Base-by-base conservation (phyloP, 768 basidiomycete species). In the Lepiota venenata region DNA sequence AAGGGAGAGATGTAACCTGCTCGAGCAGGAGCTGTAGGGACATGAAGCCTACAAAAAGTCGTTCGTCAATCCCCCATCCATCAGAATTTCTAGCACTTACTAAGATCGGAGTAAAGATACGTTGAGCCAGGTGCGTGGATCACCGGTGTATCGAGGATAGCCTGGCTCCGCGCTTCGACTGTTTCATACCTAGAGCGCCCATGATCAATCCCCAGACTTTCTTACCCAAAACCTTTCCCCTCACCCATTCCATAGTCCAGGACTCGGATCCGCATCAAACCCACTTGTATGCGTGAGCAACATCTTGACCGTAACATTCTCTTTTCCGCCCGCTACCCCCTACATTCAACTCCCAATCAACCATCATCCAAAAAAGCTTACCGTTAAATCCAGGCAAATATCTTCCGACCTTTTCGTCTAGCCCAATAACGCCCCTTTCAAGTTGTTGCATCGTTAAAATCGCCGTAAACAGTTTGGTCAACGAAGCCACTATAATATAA, bases 231-330 rank as follows among this genome's bases (percentile, higher is more conserved):
- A 9, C 3, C 20, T 14, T n/a, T n/a, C 14, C 8, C 49, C 61
- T 29, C 27, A 64, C 66, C 66, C 64, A 29, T 56, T 53, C 62
- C 62, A 63, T 8, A 67, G 57, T 16, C 58, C 63, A 16, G 66
- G 66, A 37, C 54, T 52, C 21, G 66, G 66, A 54, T 66, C 66
- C 10, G 63, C 60, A 36, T 63, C 63, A 44, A 67, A 67, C 3
- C 66, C 66, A 42, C 64, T 64, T 2, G 64, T 67, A 43, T 67
- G 66, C 15, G 66, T 67, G 9, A 67, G 42, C 29, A 67, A 63
- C 61, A 66, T 65, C 27, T 60, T 47, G 10, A 67, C 66, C 1
- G 64, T 67, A 6, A 67, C 57, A 47, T 62, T 58, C 21, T 47
- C 62, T 47, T 67, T 67, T n/a, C 63, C 61, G 27, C 66, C 66